Conservation (phyloP, 495 filamentous ascomycete species). For the Lasiosphaeris hirsuta region DNA sequence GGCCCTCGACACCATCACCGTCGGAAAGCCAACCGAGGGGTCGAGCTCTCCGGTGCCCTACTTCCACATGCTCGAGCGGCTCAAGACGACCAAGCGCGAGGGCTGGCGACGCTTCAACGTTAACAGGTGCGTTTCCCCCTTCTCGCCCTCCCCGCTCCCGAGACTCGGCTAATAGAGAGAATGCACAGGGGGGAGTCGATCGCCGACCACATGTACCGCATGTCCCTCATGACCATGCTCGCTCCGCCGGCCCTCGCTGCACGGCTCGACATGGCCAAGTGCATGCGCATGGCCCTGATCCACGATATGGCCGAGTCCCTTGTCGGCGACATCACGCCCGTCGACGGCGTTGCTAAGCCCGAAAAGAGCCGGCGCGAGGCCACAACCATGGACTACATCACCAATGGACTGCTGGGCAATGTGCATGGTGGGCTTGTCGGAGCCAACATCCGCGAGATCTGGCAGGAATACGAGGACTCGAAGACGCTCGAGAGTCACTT, state of each 20-base stretch:
- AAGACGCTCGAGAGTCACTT: slow-evolving; percentile 79
- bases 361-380: slow-evolving; percentile 88
- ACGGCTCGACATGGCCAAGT: slow-evolving; percentile 70
- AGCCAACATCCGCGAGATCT: slow-evolving; percentile 67
- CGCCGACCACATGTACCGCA: slow-evolving; percentile 98
- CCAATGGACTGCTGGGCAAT: slow-evolving; percentile 63
- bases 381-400: slow-evolving; percentile 86
- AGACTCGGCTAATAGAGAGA: slow-evolving; percentile 9
- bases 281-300: slow-evolving; percentile 88
- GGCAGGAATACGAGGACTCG: slow-evolving; percentile 90
- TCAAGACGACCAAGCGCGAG: slow-evolving; percentile 94
- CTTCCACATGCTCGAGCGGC: slow-evolving; percentile 85
- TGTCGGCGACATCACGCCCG: slow-evolving; percentile 93
- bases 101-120: slow-evolving; percentile 91
- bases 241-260: slow-evolving; percentile 72
- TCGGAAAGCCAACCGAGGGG: slow-evolving; percentile 51
- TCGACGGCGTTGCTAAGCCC: slow-evolving; percentile 63
- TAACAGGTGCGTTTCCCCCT: slow-evolving; percentile 40
- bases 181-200: slow-evolving; percentile 68
- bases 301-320: slow-evolving; percentile 97
- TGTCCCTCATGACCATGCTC: slow-evolving; percentile 94
- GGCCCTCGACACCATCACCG: slow-evolving; percentile 41
- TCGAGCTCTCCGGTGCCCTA: slow-evolving; percentile 78
- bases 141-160: background rate
- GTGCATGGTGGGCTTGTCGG: slow-evolving; percentile 67